Evolutionary conservation across 2,329 filamentous ascomycete species (phyloP), one percentile per base, ranked within the genome.

Genomic region (Fusarium praegraminearum): DNA sequence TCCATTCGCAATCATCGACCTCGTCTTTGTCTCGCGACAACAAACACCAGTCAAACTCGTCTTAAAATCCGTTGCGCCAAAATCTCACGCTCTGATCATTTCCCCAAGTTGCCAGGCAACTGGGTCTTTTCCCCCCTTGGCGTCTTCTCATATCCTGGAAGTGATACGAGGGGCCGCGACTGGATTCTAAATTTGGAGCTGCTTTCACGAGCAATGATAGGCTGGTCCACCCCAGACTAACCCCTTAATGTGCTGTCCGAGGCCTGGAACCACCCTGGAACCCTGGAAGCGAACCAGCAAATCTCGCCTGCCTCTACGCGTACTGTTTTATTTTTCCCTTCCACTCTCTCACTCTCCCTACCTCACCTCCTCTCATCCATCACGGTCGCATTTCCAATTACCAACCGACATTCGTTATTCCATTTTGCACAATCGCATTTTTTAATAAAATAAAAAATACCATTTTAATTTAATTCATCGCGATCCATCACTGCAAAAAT

Each of bases 401-500:
- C 35, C 26, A 50, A 59, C 18, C 33, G 35, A 50, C 56, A 46
- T 36, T 69, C 66, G 66, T 69, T 70, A 50, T 18, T 47, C 16
- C 16, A 30, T 26, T 28, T 28, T 11, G 5, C n/a, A 30, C 54
- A 50, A 12, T 69, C 65, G 50, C 28, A 30, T 30, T 6, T 30
- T 55, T 62, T 47, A 46, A 52, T 58, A 47, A 22, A 22, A 22
- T 22, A 22, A 22, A 22, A 22, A 22, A 18, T 20, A 8, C n/a
- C n/a, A 11, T 46, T 32, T 26, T 26, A 26, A 40, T 40, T 47
- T 36, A 30, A 45, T 49, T 22, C 32, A 28, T 51, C 35, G 13
- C 43, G 16, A 50, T 57, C 82, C 80, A 44, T 18, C 7, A 16
- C 32, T 18, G 36, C 15, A 55, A 66, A 41, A 24, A 75, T 75